Evolutionary conservation across 2,329 filamentous ascomycete genomes (phyloP), one percentile per base, ranked within the genome.

Genomic region (Xylaria sp.): DNA sequence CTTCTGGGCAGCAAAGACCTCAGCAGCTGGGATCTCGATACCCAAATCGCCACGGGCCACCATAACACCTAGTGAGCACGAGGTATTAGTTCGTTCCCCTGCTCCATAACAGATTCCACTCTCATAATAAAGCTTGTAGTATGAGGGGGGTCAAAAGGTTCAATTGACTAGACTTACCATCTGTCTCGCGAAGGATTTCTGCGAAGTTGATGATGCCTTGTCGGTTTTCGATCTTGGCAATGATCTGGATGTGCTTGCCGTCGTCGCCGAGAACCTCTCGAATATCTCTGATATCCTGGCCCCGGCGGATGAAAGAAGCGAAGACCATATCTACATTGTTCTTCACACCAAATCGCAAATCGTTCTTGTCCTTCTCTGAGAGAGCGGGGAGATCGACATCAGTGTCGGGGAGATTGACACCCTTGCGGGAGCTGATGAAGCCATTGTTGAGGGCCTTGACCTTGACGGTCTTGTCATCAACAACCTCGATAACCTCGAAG

Each of bases 211-310:
- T 98, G 74, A 99, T 92, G 84, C 96, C 96, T 85, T 99, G 96
- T 83, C 97, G 93, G 88, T 99, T 99, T 90, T 99, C 96, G 76
- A 99, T 97, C 92, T 99, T 99, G 88, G 96, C 92, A 81, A 99
- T 98, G 85, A 99, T 97, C 87, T 99, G 95, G 79, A 99, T 98
- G 82, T 97, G 91, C 85, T 92, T 93, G 83, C 96, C 96, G 53
- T 97, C 92, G 79, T 93, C 88, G 71, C 96, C 96, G 61, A 99
- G 90, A 71, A 98, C 92, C 74, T 92, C 88, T 75, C 96, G 95
- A 82, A 99, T 99, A 78, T 94, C 90, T 75, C 87, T 74, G 86
- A 99, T 97, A 82, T 99, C 96, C 80, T 94, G 91, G 69, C 92
- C 95, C 70, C 92, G 92, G 77, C 96, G 95, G 83, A 99, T 99